Conservation (phyloP, 768 basidiomycete genomes). For the Leccinum olivaceopallidum region DNA sequence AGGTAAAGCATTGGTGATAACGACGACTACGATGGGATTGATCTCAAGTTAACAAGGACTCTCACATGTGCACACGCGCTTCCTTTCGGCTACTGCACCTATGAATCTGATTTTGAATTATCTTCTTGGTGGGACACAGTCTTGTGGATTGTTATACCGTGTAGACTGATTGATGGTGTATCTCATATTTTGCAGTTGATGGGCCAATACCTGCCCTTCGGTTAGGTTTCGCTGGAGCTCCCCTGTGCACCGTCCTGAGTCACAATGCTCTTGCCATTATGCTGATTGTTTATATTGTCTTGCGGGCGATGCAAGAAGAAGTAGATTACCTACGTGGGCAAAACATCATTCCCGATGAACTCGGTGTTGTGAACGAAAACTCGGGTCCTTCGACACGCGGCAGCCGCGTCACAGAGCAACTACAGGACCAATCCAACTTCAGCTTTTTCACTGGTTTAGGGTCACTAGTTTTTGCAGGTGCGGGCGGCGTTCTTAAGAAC, state of each 20-base stretch:
- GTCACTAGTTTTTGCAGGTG: constrained; percentile 17
- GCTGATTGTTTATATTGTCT: constrained; percentile 25
- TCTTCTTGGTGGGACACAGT: constrained; percentile 22
- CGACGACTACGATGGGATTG: neutral
- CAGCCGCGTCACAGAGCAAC: neutral
- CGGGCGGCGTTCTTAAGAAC: constrained; percentile 23
- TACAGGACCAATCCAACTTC: neutral
- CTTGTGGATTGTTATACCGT: neutral
- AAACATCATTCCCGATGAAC: constrained; percentile 14
- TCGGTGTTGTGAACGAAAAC: neutral
- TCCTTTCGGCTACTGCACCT: constrained; percentile 26
- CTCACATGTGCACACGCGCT: constrained; percentile 20
- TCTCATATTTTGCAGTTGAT: constrained; percentile 14
- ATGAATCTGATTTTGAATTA: constrained; percentile 27
- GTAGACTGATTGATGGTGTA: neutral
- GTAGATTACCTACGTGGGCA: constrained; percentile 12
- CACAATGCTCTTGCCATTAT: constrained; percentile 25
- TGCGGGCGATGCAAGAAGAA: constrained; percentile 22
- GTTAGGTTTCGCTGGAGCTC: constrained; percentile 28
- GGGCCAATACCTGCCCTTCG: constrained; percentile 29
- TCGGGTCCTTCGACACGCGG: neutral
- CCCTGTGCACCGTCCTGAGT: constrained; percentile 28
- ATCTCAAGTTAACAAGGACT: constrained; percentile 19
- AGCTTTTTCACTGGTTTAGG: constrained; percentile 19
- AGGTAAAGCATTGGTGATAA: constrained; percentile 7